A percentile compares a stretch with the other conserved stretches of the same genome.
phyloP scores from a whole-genome alignment of 139 green algal species.

The Chlorella ohadii region DNA sequence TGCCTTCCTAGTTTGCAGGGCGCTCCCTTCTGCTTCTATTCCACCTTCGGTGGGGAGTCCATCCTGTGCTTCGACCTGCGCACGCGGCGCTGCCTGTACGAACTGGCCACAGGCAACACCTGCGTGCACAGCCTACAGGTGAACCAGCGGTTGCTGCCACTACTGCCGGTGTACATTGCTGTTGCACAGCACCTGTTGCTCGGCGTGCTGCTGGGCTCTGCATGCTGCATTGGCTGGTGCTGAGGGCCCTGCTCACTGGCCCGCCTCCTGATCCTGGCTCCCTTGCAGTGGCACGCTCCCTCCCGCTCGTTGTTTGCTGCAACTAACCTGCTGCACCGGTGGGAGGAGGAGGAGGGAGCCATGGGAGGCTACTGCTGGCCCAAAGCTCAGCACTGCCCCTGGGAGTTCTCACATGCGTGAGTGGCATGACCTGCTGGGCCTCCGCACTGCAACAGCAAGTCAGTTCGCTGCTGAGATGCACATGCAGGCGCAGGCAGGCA shows the following conservation, averaged over 20 bases:
- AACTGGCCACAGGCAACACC: constrained; percentile 1
- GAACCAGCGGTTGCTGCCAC: too few relatives aligned
- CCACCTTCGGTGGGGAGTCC: neutral
- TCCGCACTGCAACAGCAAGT: too few relatives aligned
- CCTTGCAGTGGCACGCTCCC: neutral
- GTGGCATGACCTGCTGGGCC: too few relatives aligned
- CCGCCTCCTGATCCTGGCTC: too few relatives aligned
- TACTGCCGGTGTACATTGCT: too few relatives aligned
- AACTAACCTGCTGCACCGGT: neutral
- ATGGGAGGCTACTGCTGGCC: neutral
- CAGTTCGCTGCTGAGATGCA: too few relatives aligned
- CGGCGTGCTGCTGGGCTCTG: too few relatives aligned
- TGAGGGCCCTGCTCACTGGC: neutral
- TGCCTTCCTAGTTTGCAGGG: neutral
- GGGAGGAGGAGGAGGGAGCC: neutral
- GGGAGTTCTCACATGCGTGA: neutral
- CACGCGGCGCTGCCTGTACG: neutral
- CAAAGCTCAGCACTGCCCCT: neutral
- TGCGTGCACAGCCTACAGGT: neutral
- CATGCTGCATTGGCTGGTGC: neutral
- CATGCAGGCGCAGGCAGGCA: neutral
- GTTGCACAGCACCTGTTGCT: too few relatives aligned
- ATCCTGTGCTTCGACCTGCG: neutral
- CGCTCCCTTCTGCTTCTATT: neutral
- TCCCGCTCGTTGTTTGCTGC: neutral